Evolutionary conservation across 768 basidiomycete species (phyloP), one percentile per base, ranked within the genome.

Genomic region (Coprinopsis strossmayeri): DNA sequence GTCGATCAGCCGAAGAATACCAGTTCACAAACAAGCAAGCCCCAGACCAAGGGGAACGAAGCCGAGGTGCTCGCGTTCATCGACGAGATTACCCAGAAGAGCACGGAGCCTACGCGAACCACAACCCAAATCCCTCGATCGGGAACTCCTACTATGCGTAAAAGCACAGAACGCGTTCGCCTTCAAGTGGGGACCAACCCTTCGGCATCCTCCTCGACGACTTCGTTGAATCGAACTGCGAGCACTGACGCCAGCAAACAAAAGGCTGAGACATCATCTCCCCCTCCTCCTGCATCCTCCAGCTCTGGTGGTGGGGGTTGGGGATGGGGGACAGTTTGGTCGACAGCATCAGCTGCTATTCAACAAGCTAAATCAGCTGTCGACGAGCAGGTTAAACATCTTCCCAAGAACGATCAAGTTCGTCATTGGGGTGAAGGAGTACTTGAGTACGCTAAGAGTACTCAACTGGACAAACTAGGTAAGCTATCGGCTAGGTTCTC

Each of bases 1-100:
- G 37, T 52, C 32, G 46, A 52, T 13, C 18, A 44, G 18, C 28
- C 49, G 20, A 45, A 38, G 34, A 35, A 57, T 13, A 32, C 46
- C 45, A 42, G 25, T 28, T 42, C 42, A 37, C 40, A 49, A 32
- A 42, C 28, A 30, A 17, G 34, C 27, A 52, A 57, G 50, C 65
- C 7, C 15, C 37, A 20, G 24, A 58, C 57, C 40, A 71, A 69
- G 32, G 78, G 78, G 53, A 82, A 81, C 26, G 87, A 93, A 49
- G 81, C 84, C 2, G 88, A 91, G 53, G 92, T 89, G 21, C 79
- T 94, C 23, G 92, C 91, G 13, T 95, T 94, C 71, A 79, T 96
- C 34, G 90, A 96, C 63, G 91, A 96, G 67, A 91, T 95, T 55
- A 92, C 89, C 0, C 89, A 90, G 78, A 94, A 91, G 68, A 87